Percentiles rank a stretch among this genome's conserved stretches.
These are phyloP conservation scores for Fremontodendron californicum DNA, from an alignment of 345 rosid genomes.

Conservation along the genomic window DNA sequence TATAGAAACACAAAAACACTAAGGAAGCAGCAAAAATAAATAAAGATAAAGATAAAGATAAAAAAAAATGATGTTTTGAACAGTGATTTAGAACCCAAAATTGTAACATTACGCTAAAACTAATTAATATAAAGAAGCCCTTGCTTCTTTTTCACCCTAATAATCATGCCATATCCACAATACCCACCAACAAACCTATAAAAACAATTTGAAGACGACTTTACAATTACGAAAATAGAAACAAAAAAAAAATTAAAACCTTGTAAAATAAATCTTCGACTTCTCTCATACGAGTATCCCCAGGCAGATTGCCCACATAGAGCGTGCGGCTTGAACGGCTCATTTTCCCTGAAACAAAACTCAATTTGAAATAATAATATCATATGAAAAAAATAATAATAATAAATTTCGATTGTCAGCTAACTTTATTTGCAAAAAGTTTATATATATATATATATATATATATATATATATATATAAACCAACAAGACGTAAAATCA, in stretches of 20 bases:
- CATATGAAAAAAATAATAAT: background rate
- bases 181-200: background rate
- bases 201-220: background rate
- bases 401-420: background rate
- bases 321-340: conserved; percentile 82
- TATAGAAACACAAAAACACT: background rate
- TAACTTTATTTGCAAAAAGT: background rate
- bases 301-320: conserved; percentile 95
- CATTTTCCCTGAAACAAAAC: conserved; percentile 42
- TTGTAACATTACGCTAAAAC: background rate
- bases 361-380: background rate
- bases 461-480: no score
- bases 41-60: no score
- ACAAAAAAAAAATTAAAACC: conserved; percentile 30
- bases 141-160: background rate
- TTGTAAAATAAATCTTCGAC: conserved; percentile 89
- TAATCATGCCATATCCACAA: background rate
- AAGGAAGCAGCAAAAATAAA: background rate
- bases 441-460: no score
- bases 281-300: conserved; percentile 81
- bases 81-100: background rate
- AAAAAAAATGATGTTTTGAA: background rate
- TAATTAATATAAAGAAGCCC: background rate
- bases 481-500: no score
- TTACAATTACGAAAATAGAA: background rate